Evolutionary conservation across 257 asterid genomes (phyloP).

Genomic region (Ehretia macrophylla): DNA sequence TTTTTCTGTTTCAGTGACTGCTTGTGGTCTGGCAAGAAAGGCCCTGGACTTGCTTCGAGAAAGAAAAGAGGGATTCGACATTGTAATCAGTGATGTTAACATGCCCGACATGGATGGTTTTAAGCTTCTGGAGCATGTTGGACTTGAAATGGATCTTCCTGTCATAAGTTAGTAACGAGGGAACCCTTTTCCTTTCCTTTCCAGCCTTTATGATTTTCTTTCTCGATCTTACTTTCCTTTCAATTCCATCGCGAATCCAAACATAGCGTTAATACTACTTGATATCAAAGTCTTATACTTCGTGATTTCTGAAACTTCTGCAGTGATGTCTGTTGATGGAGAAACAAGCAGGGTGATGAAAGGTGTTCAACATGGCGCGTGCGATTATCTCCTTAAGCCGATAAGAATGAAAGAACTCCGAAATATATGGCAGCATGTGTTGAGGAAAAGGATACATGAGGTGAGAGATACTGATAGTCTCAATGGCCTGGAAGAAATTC

Average conservation of each 20-base stretch:
- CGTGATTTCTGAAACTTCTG: not conserved
- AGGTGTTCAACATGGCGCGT: conserved; percentile 77
- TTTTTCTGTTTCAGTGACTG: conserved; percentile 55
- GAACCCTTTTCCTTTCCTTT: not conserved
- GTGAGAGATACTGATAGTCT: conserved; percentile 40
- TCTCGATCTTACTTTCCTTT: no score
- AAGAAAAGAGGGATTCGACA: conserved; percentile 75
- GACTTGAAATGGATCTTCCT: conserved; percentile 96
- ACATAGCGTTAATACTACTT: no score
- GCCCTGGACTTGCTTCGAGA: conserved; percentile 79
- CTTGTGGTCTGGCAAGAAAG: conserved; percentile 72
- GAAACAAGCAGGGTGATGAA: conserved; percentile 80
- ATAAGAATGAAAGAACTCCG: conserved; percentile 68
- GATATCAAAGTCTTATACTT: not conserved
- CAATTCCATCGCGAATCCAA: no score
- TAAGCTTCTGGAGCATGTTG: conserved; percentile 90
- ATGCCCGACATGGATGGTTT: conserved; percentile 99
- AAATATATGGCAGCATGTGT: conserved; percentile 87
- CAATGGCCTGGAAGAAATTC: conserved; percentile 37
- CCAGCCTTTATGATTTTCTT: not conserved
- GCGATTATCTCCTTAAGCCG: conserved; percentile 83
- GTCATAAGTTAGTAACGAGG: conserved; percentile 89
- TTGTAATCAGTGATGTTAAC: conserved; percentile 90
- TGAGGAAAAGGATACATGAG: conserved; percentile 56
- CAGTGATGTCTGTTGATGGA: conserved; percentile 88